Base-by-base conservation (phyloP, 2,329 filamentous ascomycete species). In the Pseudogymnoascus sp. region DNA sequence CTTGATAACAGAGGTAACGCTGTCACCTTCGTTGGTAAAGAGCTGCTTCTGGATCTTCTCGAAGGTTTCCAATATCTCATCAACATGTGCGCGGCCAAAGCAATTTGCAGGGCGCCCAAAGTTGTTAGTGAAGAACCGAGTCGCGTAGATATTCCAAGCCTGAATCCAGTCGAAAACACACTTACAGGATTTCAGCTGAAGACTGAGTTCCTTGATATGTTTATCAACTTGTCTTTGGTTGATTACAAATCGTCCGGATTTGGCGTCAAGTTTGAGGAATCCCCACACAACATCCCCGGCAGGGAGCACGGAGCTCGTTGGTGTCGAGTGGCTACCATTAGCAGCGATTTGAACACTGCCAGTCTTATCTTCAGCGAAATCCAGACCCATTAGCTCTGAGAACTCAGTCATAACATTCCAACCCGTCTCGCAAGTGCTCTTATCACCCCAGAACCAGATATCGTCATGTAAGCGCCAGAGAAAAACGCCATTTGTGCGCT, bases 371-470 rank as follows among this genome's bases (percentile, higher is more conserved):
- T 76, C 69, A 67, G 87, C 85, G 65, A 87, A 79, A 5, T 78
- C 72, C 1, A 86, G 77, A 0, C 84, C 83, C 66, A 84, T 82
- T 1, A 82, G 72, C 0, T 70, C 67, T 3, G 78, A 75, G 66
- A 88, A 89, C 3, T 78, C 72, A 2, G 77, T 74, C 67, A 89
- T 78, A 0, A 81, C 76, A 8, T 77, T 69, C 86, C 86, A 90
- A 0, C 83, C 84, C 45, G 78, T 75, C 19, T 78, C 75, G 14
- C 80, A 82, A 3, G 75, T 75, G 4, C 73, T 67, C 58, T 84
- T 79, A 8, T 82, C 75, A n/a, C 81, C 79, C 84, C 85, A 88
- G 69, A 88, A 84, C 85, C 85, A 89, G 60, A 88, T 77, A 66
- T 88, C 84, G 65, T 88, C 86, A 60, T 87, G 80, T 38, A 87